Percentiles rank a stretch among this genome's conserved stretches.
Conservation (phyloP, 2,329 filamentous ascomycete species). For the Cladosporium sp. region DNA sequence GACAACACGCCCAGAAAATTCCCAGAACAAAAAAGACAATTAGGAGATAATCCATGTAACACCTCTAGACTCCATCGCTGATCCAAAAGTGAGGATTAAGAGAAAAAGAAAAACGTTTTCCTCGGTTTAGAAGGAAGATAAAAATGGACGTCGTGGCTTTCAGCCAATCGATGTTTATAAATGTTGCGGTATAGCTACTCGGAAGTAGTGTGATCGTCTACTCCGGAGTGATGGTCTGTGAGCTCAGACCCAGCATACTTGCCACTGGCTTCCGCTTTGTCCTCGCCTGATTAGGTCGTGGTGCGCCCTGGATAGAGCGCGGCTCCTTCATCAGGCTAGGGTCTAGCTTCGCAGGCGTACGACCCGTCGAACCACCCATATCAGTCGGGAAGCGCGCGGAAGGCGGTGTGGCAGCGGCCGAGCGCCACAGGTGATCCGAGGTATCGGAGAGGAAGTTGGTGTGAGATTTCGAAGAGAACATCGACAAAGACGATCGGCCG, state of each 20-base stretch:
- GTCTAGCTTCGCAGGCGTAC: constrained; percentile 82
- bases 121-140: background rate
- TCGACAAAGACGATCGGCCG: constrained; percentile 63
- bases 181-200: background rate
- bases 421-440: constrained; percentile 78
- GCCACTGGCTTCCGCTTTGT: constrained; percentile 54
- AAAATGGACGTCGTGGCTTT: background rate
- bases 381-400: constrained; percentile 57
- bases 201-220: background rate
- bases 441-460: constrained; percentile 70
- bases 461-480: constrained; percentile 63
- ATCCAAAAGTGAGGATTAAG: constrained; percentile 5
- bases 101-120: background rate
- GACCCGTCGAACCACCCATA: constrained; percentile 59
- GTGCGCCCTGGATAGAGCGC: constrained; percentile 84
- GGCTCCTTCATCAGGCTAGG: constrained; percentile 88
- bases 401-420: constrained; percentile 60
- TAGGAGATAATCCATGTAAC: background rate
- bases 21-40: background rate
- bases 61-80: constrained; percentile 16
- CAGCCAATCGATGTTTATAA: background rate
- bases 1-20: background rate
- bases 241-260: constrained; percentile 38
- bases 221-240: constrained; percentile 24
- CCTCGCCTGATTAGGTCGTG: constrained; percentile 57